phyloP scores from a whole-genome alignment of 1,284 basidiomycete genomes.

The Ganoderma leucocontextum region DNA sequence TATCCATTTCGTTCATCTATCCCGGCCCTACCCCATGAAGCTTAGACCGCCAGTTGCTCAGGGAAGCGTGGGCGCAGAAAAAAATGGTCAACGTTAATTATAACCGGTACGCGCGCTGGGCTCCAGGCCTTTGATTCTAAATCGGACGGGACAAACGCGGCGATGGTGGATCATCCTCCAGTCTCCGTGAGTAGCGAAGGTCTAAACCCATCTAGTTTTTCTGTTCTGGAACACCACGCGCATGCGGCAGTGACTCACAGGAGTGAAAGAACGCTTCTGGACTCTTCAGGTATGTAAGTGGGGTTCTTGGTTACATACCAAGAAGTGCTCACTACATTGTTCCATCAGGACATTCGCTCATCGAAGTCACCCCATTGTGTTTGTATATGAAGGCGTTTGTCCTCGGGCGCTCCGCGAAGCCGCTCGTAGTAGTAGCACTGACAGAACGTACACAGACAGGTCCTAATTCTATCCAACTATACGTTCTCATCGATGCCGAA shows the following conservation, averaged over 20 bases:
- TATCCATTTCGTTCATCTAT: neutral
- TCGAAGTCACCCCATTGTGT: neutral
- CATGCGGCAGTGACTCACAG: neutral
- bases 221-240: neutral
- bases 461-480: neutral
- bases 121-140: neutral
- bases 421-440: neutral
- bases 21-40: constrained; percentile 2
- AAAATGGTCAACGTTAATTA: neutral
- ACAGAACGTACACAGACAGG: neutral
- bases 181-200: neutral
- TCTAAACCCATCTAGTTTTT: neutral
- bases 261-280: constrained; percentile 1
- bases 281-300: neutral
- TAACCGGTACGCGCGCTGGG: neutral
- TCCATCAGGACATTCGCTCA: neutral
- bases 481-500: constrained; percentile 4
- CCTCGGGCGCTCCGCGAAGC: neutral
- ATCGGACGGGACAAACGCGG: neutral
- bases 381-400: neutral
- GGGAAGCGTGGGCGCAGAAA: neutral
- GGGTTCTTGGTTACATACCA: neutral
- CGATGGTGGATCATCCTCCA: neutral
- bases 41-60: neutral
- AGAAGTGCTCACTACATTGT: neutral